phyloP scores from a whole-genome alignment of 768 basidiomycete genomes.

The Lactarius psammicola region DNA sequence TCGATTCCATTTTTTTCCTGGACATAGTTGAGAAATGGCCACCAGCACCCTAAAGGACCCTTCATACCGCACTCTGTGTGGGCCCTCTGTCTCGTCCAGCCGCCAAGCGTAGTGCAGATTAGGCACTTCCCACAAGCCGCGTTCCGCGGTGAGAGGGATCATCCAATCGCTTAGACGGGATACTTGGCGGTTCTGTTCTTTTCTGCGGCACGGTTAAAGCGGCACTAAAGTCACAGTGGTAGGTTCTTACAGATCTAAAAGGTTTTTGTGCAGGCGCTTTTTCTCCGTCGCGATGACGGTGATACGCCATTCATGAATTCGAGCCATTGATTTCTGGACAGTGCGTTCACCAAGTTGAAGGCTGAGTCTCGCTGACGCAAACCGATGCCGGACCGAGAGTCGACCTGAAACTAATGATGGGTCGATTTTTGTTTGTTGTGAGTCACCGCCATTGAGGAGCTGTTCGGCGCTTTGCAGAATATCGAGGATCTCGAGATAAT shows the following conservation, averaged over 20 bases:
- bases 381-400: slow-evolving; percentile 51
- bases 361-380: slow-evolving; percentile 57
- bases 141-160: slow-evolving; percentile 62
- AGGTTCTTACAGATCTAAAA: slow-evolving; percentile 64
- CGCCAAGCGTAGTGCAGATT: slow-evolving; percentile 59
- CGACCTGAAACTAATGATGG: slow-evolving; percentile 50
- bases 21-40: slow-evolving; percentile 5
- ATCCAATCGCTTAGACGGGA: slow-evolving; percentile 60
- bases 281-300: slow-evolving; percentile 65
- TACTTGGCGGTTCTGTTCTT: slow-evolving; percentile 73
- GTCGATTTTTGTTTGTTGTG: slow-evolving; percentile 52
- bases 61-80: slow-evolving; percentile 74
- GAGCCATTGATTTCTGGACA: slow-evolving; percentile 57
- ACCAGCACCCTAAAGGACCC: not conserved
- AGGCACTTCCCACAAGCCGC: slow-evolving; percentile 76
- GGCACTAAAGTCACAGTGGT: not conserved
- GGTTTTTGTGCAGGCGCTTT: slow-evolving; percentile 67
- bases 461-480: slow-evolving; percentile 53
- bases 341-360: slow-evolving; percentile 62
- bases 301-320: slow-evolving; percentile 72
- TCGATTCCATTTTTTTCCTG: slow-evolving; percentile 78
- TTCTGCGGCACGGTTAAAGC: slow-evolving; percentile 44
- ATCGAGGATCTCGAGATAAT: slow-evolving; percentile 52
- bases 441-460: slow-evolving; percentile 47
- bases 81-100: slow-evolving; percentile 90